phyloP scores from a whole-genome alignment of 768 basidiomycete species.

The Leccinum ochraceum region DNA sequence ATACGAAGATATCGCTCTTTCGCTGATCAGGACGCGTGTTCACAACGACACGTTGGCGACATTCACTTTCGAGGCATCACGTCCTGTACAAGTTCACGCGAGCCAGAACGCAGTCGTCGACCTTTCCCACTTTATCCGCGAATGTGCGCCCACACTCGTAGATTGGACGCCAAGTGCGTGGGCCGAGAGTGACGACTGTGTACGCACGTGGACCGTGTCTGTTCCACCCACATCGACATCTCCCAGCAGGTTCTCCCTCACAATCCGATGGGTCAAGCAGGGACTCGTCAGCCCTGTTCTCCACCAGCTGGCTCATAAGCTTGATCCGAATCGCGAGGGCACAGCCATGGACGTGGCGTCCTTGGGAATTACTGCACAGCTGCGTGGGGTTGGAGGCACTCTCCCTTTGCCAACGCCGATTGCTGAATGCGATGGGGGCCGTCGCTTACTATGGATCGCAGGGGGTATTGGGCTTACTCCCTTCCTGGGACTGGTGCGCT shows the following conservation, averaged over 20 bases:
- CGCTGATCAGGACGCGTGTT: conserved; percentile 19
- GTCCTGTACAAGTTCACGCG: conserved; percentile 24
- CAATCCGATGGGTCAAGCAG: conserved; percentile 54
- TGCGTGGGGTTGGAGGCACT: conserved; percentile 55
- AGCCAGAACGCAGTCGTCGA: conserved; percentile 60
- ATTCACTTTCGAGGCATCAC: conserved; percentile 49
- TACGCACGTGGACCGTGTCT: conserved; percentile 67
- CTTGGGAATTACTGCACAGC: conserved; percentile 42
- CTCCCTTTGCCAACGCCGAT: conserved; percentile 35
- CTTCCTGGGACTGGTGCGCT: conserved; percentile 53
- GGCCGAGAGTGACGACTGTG: conserved; percentile 58
- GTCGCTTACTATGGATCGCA: conserved; percentile 54
- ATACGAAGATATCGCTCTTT: conserved; percentile 35
- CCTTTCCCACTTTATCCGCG: conserved; percentile 51
- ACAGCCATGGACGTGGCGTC: conserved; percentile 21
- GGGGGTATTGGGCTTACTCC: conserved; percentile 69
- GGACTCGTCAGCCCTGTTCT: conserved; percentile 58
- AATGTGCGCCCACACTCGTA: conserved; percentile 51
- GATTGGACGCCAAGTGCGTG: conserved; percentile 40
- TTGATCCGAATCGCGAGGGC: conserved; percentile 10
- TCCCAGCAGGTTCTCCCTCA: conserved; percentile 40
- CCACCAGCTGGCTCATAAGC: conserved; percentile 41
- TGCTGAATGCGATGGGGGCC: conserved; percentile 26
- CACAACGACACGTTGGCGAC: conserved; percentile 46
- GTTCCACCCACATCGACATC: conserved; percentile 17